Conservation (phyloP, 2,329 filamentous ascomycete species). For the Xylariomycetidae sp. region DNA sequence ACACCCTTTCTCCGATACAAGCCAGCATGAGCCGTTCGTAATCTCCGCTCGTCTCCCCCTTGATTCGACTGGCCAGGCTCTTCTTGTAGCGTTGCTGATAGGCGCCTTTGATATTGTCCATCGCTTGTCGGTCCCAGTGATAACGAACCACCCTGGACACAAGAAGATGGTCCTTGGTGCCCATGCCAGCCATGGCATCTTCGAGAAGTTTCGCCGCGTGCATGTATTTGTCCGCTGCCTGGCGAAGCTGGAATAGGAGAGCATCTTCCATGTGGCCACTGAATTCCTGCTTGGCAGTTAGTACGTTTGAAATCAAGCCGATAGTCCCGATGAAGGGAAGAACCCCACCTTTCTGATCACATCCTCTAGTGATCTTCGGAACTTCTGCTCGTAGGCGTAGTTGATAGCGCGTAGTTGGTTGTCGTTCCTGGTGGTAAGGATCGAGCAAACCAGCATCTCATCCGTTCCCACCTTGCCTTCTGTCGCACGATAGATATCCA, state of each 20-base stretch:
- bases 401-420: slow-evolving; percentile 79
- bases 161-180: slow-evolving; percentile 80
- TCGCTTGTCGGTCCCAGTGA: slow-evolving; percentile 75
- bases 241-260: slow-evolving; percentile 71
- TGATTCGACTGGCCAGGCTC: slow-evolving; percentile 65
- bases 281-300: slow-evolving; percentile 55
- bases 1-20: slow-evolving; percentile 44
- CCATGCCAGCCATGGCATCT: slow-evolving; percentile 78
- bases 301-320: neutral
- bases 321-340: slow-evolving; percentile 13
- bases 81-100: slow-evolving; percentile 68
- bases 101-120: slow-evolving; percentile 73
- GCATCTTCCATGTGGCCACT: slow-evolving; percentile 89
- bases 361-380: slow-evolving; percentile 64
- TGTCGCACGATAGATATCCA: slow-evolving; percentile 71
- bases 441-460: slow-evolving; percentile 70
- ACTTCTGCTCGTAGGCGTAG: slow-evolving; percentile 68
- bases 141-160: slow-evolving; percentile 71
- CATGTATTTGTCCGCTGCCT: slow-evolving; percentile 75
- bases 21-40: slow-evolving; percentile 75
- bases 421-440: slow-evolving; percentile 72
- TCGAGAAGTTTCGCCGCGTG: slow-evolving; percentile 81
- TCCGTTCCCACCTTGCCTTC: slow-evolving; percentile 71
- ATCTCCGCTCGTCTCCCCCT: slow-evolving; percentile 80
- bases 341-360: slow-evolving; percentile 62